These are phyloP conservation scores for Porosira glacialis DNA, from an alignment of 352 stramenopile genomes.

Conservation along the genomic window DNA sequence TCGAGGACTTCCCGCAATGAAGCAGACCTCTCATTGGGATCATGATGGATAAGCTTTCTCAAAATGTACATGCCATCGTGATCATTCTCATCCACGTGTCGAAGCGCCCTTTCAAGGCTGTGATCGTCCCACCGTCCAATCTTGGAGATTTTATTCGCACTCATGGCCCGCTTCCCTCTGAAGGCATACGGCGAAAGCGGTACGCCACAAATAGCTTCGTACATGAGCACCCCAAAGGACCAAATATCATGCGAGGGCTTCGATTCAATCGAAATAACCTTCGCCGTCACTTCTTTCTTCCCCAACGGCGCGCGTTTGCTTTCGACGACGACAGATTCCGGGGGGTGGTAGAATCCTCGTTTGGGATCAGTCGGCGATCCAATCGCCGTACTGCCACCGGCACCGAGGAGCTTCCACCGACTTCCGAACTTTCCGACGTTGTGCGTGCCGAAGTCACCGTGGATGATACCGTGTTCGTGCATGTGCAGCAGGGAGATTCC, in stretches of 20 bases:
- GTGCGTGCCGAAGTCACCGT: conserved; percentile 81
- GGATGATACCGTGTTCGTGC: conserved; percentile 78
- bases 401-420: conserved; percentile 78
- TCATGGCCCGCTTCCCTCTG: conserved; percentile 75
- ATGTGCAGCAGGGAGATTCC: conserved; percentile 79
- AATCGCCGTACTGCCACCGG: conserved; percentile 66
- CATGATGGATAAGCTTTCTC: conserved; percentile 68
- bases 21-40: conserved; percentile 61
- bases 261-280: conserved; percentile 65
- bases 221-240: conserved; percentile 77
- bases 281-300: conserved; percentile 70
- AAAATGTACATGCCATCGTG: conserved; percentile 66
- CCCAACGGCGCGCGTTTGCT: conserved; percentile 61
- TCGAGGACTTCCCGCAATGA: conserved; percentile 77
- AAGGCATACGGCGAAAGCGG: conserved; percentile 77
- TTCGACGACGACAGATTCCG: conserved; percentile 76
- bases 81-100: conserved; percentile 57
- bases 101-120: conserved; percentile 69
- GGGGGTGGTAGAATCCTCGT: conserved; percentile 80
- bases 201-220: conserved; percentile 74
- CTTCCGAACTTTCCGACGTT: conserved; percentile 79
- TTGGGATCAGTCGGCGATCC: conserved; percentile 65
- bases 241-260: conserved; percentile 79
- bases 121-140: conserved; percentile 80
- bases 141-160: conserved; percentile 69